Evolutionary conservation across 2,329 filamentous ascomycete genomes (phyloP), one percentile per base, ranked within the genome.

Genomic region (Aspergillus fumigatus): DNA sequence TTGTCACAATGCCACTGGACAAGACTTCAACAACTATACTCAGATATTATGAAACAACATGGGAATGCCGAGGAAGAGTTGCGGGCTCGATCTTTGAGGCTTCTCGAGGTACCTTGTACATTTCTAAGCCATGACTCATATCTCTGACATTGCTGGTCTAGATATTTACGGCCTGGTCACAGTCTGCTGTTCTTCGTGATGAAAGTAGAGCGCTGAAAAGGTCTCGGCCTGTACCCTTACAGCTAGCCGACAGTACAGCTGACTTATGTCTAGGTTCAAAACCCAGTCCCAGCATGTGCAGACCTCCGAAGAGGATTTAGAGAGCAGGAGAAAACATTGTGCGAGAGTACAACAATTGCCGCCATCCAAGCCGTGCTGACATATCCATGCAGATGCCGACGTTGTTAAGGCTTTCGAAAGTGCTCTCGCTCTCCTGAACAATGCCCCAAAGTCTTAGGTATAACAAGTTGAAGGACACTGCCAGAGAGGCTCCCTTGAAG

Each of bases 121-220:
- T 40, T 21, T 35, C 45, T 9, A n/a, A 17, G 10, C 17, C 3
- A 38, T 9, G 48, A 17, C 27, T 11, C 32, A 19, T 26, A 27
- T 43, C 52, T 64, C 43, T 62, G 40, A 25, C 21, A 23, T 17
- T 26, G 11, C 51, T 14, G n/a, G 21, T 43, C 48, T 51, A 95
- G 90, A 89, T 88, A 70, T 96, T 96, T 71, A 82, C 82, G 56
- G 77, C 86, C 38, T 97, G 92, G 92, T 88, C 89, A 25, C 80
- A 87, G 21, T 84, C 88, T 11, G 88, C 88, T 1, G 82, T 86
- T 32, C 76, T 80, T 10, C 86, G 90, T 59, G 92, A 96, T 71
- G 86, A 89, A 54, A 86, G 88, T 57, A 84, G 92, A 55, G 88
- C 89, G 25, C 80, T 85, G 60, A 93, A 93, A 73, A 85, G 92